Conservation (phyloP, 768 basidiomycete species). For the Fistulinella prunicolor region DNA sequence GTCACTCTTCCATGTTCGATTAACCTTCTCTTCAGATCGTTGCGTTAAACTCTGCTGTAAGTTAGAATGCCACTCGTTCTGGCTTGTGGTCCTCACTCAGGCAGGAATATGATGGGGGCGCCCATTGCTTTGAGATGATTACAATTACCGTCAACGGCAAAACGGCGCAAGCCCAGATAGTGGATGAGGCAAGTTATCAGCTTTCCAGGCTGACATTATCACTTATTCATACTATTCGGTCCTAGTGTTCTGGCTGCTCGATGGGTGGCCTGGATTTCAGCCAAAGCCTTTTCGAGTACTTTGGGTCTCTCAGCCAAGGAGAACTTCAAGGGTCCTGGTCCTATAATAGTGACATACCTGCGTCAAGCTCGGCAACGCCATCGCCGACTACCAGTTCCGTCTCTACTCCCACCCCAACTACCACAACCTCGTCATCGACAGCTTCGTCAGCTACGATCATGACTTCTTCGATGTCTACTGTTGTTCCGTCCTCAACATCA, state of each 20-base stretch:
- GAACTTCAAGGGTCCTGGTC: conserved; percentile 41
- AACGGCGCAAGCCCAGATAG: conserved; percentile 40
- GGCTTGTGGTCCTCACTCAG: background rate
- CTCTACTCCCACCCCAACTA: conserved; percentile 17
- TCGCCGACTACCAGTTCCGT: conserved; percentile 20
- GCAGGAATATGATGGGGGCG: conserved; percentile 40
- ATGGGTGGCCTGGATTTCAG: conserved; percentile 46
- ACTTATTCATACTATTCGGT: background rate
- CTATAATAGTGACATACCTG: conserved; percentile 26
- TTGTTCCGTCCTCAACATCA: conserved; percentile 9
- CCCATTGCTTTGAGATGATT: conserved; percentile 44
- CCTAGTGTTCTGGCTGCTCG: conserved; percentile 40
- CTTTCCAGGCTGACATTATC: background rate
- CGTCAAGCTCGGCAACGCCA: conserved; percentile 20
- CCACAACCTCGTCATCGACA: conserved; percentile 14
- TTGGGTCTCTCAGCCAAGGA: conserved; percentile 35
- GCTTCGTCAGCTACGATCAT: conserved; percentile 7
- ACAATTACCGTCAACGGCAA: conserved; percentile 40
- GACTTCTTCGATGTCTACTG: conserved; percentile 8
- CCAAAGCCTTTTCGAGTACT: conserved; percentile 41
- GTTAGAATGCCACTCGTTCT: conserved; percentile 6
- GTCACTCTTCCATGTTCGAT: too few relatives aligned
- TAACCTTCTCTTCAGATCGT: conserved; percentile 37
- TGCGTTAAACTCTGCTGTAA: conserved; percentile 40
- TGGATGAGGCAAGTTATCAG: conserved; percentile 39